Evolutionary conservation across 768 basidiomycete genomes (phyloP).

Genomic region (Podaxis pistillaris): DNA sequence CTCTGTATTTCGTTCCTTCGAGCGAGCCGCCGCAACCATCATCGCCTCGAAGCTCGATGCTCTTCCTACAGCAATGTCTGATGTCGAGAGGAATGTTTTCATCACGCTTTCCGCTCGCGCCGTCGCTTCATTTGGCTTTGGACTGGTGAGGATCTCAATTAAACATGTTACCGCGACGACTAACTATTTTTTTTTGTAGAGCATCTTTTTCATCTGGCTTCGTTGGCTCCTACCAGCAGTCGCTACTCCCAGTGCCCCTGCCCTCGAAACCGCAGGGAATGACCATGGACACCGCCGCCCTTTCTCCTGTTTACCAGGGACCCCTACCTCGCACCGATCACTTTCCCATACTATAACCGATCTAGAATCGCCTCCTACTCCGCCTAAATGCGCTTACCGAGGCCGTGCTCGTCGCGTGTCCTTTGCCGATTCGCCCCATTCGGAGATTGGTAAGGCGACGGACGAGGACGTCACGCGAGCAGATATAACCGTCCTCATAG

Average conservation of each 20-base stretch:
- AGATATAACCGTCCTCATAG: neutral
- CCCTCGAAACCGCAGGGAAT: neutral
- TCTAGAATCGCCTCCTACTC: slow-evolving; percentile 22
- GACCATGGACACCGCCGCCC: slow-evolving; percentile 13
- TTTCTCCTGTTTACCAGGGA: slow-evolving; percentile 5
- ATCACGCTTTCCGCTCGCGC: slow-evolving; percentile 34
- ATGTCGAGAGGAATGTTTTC: slow-evolving; percentile 22
- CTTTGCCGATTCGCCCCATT: slow-evolving; percentile 26
- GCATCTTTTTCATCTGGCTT: slow-evolving; percentile 42
- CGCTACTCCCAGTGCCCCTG: neutral
- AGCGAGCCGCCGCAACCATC: neutral
- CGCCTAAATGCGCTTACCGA: slow-evolving; percentile 16
- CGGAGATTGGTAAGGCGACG: neutral
- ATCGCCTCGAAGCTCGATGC: slow-evolving; percentile 13
- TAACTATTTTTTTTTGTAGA: slow-evolving; percentile 27
- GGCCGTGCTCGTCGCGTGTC: slow-evolving; percentile 26
- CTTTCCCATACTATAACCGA: slow-evolving; percentile 6
- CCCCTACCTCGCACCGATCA: neutral
- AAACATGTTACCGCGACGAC: neutral
- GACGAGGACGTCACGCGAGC: neutral
- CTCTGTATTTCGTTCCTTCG: neutral
- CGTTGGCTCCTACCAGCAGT: slow-evolving; percentile 36
- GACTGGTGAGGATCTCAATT: slow-evolving; percentile 31
- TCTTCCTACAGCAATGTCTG: slow-evolving; percentile 11
- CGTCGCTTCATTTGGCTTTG: slow-evolving; percentile 34